Base-by-base conservation (phyloP, 768 basidiomycete genomes). In the Russula sp. region DNA sequence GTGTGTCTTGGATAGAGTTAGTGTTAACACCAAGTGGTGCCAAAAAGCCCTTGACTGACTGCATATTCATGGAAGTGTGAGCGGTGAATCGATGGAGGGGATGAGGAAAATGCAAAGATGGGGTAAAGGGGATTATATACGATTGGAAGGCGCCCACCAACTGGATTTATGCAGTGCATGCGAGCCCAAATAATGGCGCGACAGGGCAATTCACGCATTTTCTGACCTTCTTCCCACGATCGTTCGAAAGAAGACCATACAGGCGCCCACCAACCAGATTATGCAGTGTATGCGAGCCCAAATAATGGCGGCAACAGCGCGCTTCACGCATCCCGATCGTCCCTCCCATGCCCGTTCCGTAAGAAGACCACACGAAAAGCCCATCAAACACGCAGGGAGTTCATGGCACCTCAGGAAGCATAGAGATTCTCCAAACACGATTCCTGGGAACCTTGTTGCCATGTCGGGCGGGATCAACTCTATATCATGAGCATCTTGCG, bases 1-100 rank as follows among this genome's bases (percentile, higher is more conserved):
- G 78, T 44, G 90, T 92, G 69, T 92, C 90, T 67, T 91, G 89
- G 42, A 92, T 78, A 36, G 90, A 84, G 48, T 80, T 81, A 36
- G 86, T 83, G 70, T 83, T 84, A 77, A 85, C 81, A 63, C 83
- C 84, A 42, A 76, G 75, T 10, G 90, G 90, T 69, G 88, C 87
- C 52, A 92, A 77, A 64, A 92, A 76, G 71, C 74, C 86, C 78
- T 85, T 89, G 67, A 92, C 69, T 51, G 85, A 68, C 63, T 92
- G 84, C 91, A 92, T 92, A 66, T 61, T 48, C 40, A 18, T 57
- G 48, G 32, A 56, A 34, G 63, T 46, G 63, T 54, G 54, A 44
- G 59, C 54, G 66, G 56, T 59, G 67, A 60, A 62, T 57, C 57
- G n/a, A n/a, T n/a, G 62, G 58, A 62, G 61, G 67, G 42, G 30